Percentiles rank a stretch among this genome's conserved stretches.
phyloP scores from a whole-genome alignment of 2,329 filamentous ascomycete genomes.

The Coniella lustricola region DNA sequence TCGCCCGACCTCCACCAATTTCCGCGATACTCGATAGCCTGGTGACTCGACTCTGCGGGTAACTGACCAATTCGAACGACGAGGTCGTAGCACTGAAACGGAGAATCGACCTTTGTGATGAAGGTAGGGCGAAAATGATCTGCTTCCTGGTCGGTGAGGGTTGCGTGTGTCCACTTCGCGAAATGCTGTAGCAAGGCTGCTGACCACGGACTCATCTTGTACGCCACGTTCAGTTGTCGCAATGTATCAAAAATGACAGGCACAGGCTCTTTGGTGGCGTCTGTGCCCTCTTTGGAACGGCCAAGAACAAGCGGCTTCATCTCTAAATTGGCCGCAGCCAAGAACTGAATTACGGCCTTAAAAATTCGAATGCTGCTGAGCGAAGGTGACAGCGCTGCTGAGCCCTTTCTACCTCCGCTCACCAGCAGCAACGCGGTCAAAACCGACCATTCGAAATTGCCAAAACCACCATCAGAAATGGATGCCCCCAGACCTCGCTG shows the following conservation, averaged over 20 bases:
- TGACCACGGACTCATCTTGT: conserved; percentile 85
- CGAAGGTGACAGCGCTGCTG: conserved; percentile 65
- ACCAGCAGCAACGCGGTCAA: conserved; percentile 74
- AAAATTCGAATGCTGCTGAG: conserved; percentile 91
- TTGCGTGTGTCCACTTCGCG: conserved; percentile 64
- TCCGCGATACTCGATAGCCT: conserved; percentile 32
- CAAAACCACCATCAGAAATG: conserved; percentile 75
- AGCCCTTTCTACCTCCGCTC: conserved; percentile 65
- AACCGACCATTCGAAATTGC: conserved; percentile 85
- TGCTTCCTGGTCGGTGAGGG: conserved; percentile 64
- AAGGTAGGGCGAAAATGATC: conserved; percentile 85
- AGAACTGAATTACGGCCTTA: conserved; percentile 85
- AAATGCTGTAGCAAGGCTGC: conserved; percentile 67
- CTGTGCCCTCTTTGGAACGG: conserved; percentile 36
- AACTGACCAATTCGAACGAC: conserved; percentile 27
- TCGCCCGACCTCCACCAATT: conserved; percentile 39
- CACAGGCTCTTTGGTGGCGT: conserved; percentile 34
- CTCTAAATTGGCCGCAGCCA: conserved; percentile 65
- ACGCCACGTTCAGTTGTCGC: conserved; percentile 73
- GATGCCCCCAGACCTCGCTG: conserved; percentile 73
- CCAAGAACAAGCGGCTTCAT: conserved; percentile 55
- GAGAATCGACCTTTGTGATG: conserved; percentile 54
- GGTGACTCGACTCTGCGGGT: conserved; percentile 14
- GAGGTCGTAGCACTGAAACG: conserved; percentile 50
- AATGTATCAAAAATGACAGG: conserved; percentile 75